Conservation (phyloP, 352 stramenopile genomes). For the Pythium volutum region DNA sequence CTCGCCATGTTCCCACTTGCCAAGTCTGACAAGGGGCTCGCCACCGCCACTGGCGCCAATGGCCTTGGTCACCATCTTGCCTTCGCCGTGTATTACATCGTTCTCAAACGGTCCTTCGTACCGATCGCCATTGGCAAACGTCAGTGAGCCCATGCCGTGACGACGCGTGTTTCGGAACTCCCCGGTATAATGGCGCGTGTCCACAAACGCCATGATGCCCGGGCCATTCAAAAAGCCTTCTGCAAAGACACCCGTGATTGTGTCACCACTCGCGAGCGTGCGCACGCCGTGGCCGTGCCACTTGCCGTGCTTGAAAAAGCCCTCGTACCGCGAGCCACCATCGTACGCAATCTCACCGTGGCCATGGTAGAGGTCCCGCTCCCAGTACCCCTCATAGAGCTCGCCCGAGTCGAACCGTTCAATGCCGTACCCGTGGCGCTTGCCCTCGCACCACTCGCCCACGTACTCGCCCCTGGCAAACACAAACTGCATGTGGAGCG, state of each 20-base stretch:
- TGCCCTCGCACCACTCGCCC: slow-evolving; percentile 79
- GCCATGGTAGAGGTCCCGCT: slow-evolving; percentile 59
- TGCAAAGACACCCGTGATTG: slow-evolving; percentile 51
- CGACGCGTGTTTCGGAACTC: slow-evolving; percentile 52
- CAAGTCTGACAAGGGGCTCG: slow-evolving; percentile 56
- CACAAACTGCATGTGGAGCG: slow-evolving; percentile 51
- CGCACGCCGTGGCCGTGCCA: slow-evolving; percentile 73
- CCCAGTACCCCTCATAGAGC: slow-evolving; percentile 80
- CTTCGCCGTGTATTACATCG: slow-evolving; percentile 84
- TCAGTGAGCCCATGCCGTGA: slow-evolving; percentile 79
- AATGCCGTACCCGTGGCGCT: slow-evolving; percentile 78
- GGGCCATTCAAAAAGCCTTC: slow-evolving; percentile 56
- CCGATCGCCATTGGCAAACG: slow-evolving; percentile 83
- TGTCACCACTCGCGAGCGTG: slow-evolving; percentile 55
- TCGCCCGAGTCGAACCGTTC: slow-evolving; percentile 73
- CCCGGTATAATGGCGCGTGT: slow-evolving; percentile 69
- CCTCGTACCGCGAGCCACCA: slow-evolving; percentile 65
- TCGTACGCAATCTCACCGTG: slow-evolving; percentile 66
- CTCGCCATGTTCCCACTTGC: slow-evolving; percentile 62
- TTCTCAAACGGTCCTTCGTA: slow-evolving; percentile 90
- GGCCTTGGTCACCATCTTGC: slow-evolving; percentile 47
- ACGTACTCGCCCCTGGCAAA: slow-evolving; percentile 74
- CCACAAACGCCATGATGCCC: slow-evolving; percentile 61
- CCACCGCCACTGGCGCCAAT: slow-evolving; percentile 20
- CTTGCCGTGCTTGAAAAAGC: slow-evolving; percentile 55